Percentiles rank a stretch among this genome's conserved stretches.
These are phyloP conservation scores for Larix kaempferi DNA, from an alignment of 75 land plant genomes.

Conservation along the genomic window DNA sequence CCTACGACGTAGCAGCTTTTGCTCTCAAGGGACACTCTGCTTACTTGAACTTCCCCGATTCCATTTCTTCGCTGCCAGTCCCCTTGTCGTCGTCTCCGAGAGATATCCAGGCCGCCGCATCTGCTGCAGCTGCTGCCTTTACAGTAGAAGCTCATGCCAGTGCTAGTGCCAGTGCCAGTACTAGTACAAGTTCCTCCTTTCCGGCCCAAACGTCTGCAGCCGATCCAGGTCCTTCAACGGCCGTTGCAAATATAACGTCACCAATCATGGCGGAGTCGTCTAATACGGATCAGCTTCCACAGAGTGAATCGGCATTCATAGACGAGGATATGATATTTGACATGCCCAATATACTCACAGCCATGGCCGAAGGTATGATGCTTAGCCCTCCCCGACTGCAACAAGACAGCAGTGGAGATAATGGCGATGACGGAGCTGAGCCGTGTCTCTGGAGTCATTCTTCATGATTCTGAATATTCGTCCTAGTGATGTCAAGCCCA, in stretches of 20 bases:
- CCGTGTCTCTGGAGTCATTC: neutral
- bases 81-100: slow-evolving; percentile 8
- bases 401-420: neutral
- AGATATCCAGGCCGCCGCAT: slow-evolving; percentile 15
- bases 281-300: no score
- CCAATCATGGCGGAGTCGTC: no score
- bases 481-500: no score
- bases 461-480: no score
- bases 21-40: slow-evolving; percentile 12
- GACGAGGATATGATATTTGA: slow-evolving; percentile 45
- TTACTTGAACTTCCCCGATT: slow-evolving; percentile 16
- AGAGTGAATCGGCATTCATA: slow-evolving; percentile 11
- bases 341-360: slow-evolving; percentile 33
- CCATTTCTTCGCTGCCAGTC: neutral
- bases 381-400: slow-evolving; percentile 37
- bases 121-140: slow-evolving; percentile 13
- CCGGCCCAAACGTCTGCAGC: no score
- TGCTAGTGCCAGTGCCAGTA: neutral
- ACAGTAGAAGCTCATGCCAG: neutral
- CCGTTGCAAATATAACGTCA: no score
- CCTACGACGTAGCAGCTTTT: slow-evolving; percentile 17
- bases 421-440: slow-evolving; percentile 1
- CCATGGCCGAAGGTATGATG: slow-evolving; percentile 53
- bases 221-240: no score
- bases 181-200: no score